A percentile compares a stretch with the other conserved stretches of the same genome.
phyloP scores from a whole-genome alignment of 1,139 yeast species.

The Sugiyamaella sp. region DNA sequence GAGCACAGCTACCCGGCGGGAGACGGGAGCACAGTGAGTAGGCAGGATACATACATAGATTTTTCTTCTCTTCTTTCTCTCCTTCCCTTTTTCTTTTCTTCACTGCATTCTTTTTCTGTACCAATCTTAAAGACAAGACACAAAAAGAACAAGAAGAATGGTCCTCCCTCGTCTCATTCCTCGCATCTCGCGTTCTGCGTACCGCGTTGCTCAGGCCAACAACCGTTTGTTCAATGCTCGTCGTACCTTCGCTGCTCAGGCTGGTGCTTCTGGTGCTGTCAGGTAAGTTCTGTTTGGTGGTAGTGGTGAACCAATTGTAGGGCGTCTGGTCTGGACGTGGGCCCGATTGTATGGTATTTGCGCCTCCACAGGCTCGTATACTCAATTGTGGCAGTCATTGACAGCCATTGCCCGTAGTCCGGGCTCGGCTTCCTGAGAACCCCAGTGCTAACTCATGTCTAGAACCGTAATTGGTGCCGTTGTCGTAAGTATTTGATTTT shows the following conservation, averaged over 20 bases:
- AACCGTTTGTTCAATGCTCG: conserved; percentile 58
- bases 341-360: not conserved
- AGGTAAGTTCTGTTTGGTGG: conserved; percentile 61
- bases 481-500: conserved; percentile 51
- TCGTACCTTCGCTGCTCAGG: conserved; percentile 90
- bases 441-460: conserved; percentile 12
- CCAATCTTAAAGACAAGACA: conserved; percentile 18
- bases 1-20: conserved; percentile 3
- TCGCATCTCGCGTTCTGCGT: conserved; percentile 86
- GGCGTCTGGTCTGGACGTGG: not conserved
- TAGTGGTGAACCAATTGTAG: not conserved
- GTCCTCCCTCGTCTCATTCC: conserved; percentile 86
- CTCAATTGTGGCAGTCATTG: no score
- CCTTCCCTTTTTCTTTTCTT: conserved; percentile 13
- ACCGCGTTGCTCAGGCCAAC: conserved; percentile 87
- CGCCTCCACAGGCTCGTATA: not conserved
- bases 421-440: not conserved
- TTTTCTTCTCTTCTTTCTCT: conserved; percentile 13
- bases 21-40: not conserved
- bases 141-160: conserved; percentile 36
- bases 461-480: conserved; percentile 99
- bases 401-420: no score
- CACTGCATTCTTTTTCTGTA: conserved; percentile 18
- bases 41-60: not conserved
- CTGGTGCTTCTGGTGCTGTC: conserved; percentile 83